phyloP scores from a whole-genome alignment of 176 grass and related monocot species.

The Hsuehochloa calcarea region DNA sequence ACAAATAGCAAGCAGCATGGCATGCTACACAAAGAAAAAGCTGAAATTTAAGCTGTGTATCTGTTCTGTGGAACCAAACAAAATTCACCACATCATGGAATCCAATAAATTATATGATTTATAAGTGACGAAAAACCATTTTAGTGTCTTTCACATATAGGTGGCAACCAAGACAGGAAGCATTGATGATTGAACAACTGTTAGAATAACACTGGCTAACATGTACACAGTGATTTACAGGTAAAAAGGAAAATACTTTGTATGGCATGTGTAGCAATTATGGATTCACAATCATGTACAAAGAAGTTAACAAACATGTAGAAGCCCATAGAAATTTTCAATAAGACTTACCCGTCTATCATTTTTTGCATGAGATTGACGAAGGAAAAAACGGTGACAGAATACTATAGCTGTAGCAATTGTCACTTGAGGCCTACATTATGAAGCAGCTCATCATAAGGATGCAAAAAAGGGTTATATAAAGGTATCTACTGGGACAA shows the following conservation, averaged over 20 bases:
- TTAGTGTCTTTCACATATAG: not conserved
- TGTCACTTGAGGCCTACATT: slow-evolving; percentile 81
- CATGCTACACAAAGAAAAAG: slow-evolving; percentile 13
- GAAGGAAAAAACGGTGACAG: slow-evolving; percentile 91
- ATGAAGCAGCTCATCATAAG: slow-evolving; percentile 21
- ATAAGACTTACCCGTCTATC: slow-evolving; percentile 77
- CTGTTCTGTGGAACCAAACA: slow-evolving; percentile 1
- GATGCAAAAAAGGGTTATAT: not conserved
- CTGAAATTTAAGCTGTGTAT: not conserved
- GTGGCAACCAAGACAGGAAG: not conserved
- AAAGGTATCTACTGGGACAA: slow-evolving; percentile 1
- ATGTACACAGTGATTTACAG: not conserved
- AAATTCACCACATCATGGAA: slow-evolving; percentile 3
- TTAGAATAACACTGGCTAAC: not conserved
- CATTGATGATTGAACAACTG: not conserved
- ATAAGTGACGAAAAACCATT: slow-evolving; percentile 1
- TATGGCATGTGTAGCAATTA: not conserved
- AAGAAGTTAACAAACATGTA: not conserved
- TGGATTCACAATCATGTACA: not conserved
- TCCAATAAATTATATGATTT: not conserved
- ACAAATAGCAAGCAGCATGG: not conserved
- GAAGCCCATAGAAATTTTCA: slow-evolving; percentile 15
- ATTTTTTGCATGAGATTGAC: slow-evolving; percentile 87
- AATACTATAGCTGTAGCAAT: slow-evolving; percentile 92
- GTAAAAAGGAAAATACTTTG: not conserved